Percentiles rank a stretch among this genome's conserved stretches.
phyloP scores from a whole-genome alignment of 2,329 filamentous ascomycete species.

The Exophiala sp. region DNA sequence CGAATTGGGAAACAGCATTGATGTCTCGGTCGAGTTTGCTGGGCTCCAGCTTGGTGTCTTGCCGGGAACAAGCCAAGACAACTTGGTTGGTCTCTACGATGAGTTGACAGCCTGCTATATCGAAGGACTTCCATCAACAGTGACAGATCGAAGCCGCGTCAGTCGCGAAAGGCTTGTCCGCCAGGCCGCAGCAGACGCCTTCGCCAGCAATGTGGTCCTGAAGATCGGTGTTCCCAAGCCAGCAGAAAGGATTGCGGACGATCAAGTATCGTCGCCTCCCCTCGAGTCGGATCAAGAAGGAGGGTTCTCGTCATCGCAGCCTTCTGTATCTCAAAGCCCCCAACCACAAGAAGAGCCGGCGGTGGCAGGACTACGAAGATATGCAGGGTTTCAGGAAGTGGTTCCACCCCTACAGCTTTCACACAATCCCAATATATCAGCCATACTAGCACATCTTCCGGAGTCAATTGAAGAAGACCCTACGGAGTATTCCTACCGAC shows the following conservation, averaged over 20 bases:
- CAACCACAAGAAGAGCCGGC: slow-evolving; percentile 8
- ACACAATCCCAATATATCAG: slow-evolving; percentile 4
- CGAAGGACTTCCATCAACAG: slow-evolving; percentile 8
- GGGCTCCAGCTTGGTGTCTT: background rate
- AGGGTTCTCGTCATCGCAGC: slow-evolving; percentile 1
- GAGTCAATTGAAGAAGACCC: slow-evolving; percentile 18
- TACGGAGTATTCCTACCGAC: slow-evolving; percentile 19
- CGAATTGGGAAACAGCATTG: background rate
- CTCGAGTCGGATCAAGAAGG: slow-evolving; percentile 3
- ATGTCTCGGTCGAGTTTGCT: slow-evolving; percentile 1
- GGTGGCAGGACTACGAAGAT: slow-evolving; percentile 12
- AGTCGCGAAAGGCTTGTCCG: slow-evolving; percentile 23
- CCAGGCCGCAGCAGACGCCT: slow-evolving; percentile 11
- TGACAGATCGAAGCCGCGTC: slow-evolving; percentile 22
- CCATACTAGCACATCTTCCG: slow-evolving; percentile 16
- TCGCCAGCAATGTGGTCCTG: slow-evolving; percentile 11
- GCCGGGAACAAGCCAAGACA: background rate
- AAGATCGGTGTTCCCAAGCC: background rate
- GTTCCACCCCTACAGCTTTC: slow-evolving; percentile 6
- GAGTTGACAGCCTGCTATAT: slow-evolving; percentile 7
- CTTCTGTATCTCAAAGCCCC: slow-evolving; percentile 7
- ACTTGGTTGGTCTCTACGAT: slow-evolving; percentile 12
- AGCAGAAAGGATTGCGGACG: background rate
- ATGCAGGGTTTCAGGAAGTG: slow-evolving; percentile 7
- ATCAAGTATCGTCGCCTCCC: slow-evolving; percentile 1